Evolutionary conservation across 2,329 filamentous ascomycete genomes (phyloP), one percentile per base, ranked within the genome.

Genomic region (Cladosporium sp.): DNA sequence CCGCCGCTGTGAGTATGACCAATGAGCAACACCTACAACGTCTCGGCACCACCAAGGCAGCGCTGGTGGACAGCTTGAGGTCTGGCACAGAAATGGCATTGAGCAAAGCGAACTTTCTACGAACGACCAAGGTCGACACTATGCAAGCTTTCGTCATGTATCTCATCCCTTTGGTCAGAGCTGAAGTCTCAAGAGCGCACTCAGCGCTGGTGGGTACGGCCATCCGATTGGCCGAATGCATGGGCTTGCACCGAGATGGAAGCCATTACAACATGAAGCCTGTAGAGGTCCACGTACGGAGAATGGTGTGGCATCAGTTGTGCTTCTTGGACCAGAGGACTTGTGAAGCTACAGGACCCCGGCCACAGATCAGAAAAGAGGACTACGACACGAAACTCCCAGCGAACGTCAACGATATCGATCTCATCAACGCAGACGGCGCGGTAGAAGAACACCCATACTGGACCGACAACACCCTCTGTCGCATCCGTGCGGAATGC

Each of bases 81-180:
- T 70, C 83, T 42, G 85, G 80, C 1, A 81, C 84, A 6, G 87
- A 90, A 68, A 76, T 78, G 20, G 81, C 85, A 3, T 70, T 91
- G 29, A 77, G 78, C 34, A 82, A 82, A 61, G 85, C 86, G 3
- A 84, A 87, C 61, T 86, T 89, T 52, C 67, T 90, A 30, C 75
- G 83, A 30, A 88, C 85, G 0, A 87, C 80, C 0, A 85, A 82
- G 57, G 70, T 88, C n/a, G 84, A 89, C 65, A 87, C 84, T 1
- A 72, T 91, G 59, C 87, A 90, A 64, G 85, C 84, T 1, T 85
- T 89, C 59, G 80, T 89, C 30, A 85, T 89, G 74, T 90, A 89
- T 57, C 72, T 89, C 78, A 82, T 89, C 51, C 83, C 86, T 0
- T 75, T 90, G 12, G 89, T 86, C 58, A 76, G 86, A 49, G 79